Evolutionary conservation across 345 rosid genomes (phyloP).

Genomic region (Salix suchowensis): DNA sequence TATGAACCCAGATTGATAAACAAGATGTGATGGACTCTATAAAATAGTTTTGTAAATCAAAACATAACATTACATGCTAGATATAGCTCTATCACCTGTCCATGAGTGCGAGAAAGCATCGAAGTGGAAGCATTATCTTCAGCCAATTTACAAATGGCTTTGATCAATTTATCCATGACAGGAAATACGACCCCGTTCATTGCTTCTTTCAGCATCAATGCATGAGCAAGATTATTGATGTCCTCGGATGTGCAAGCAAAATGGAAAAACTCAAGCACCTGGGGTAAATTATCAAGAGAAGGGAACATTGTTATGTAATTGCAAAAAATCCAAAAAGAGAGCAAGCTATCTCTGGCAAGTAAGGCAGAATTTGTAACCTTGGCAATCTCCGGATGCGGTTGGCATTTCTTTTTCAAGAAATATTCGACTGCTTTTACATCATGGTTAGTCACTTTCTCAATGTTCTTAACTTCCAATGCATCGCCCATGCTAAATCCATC

Average conservation of each 20-base stretch:
- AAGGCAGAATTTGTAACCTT: conserved; percentile 37
- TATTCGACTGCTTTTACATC: conserved; percentile 97
- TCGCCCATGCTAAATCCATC: conserved; percentile 66
- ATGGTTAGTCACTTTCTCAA: conserved; percentile 83
- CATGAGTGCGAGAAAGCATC: conserved; percentile 98
- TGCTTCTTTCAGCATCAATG: conserved; percentile 79
- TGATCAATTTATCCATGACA: conserved; percentile 63
- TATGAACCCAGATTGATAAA: background rate
- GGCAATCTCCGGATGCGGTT: conserved; percentile 70
- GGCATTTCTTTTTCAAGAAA: conserved; percentile 82
- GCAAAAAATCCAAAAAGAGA: background rate
- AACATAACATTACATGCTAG: background rate
- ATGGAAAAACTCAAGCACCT: conserved; percentile 96
- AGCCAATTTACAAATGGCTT: conserved; percentile 53
- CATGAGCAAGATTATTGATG: conserved; percentile 91
- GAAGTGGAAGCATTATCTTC: conserved; percentile 60
- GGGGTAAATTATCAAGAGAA: conserved; percentile 8
- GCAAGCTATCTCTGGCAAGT: background rate
- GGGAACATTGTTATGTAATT: background rate
- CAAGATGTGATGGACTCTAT: background rate
- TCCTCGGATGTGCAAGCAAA: conserved; percentile 97
- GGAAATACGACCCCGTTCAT: conserved; percentile 58
- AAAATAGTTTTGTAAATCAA: conserved; percentile 1
- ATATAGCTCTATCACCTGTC: conserved; percentile 56
- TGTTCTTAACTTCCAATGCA: conserved; percentile 70